Evolutionary conservation across 2,329 filamentous ascomycete species (phyloP).

Genomic region (Scytalidium sp.): DNA sequence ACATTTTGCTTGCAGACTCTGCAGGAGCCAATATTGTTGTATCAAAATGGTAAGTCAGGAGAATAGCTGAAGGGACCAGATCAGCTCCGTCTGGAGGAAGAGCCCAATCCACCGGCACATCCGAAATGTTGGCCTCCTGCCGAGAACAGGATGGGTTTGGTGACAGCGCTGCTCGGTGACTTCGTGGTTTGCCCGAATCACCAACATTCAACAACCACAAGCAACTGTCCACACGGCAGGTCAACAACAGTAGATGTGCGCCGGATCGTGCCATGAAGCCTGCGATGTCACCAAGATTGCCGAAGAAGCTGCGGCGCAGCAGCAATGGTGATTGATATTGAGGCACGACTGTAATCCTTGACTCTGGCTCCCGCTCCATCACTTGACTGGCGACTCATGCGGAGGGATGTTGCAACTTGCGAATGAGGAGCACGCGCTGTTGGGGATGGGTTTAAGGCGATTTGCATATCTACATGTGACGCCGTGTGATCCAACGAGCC

Average conservation of each 20-base stretch:
- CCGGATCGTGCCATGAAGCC: background rate
- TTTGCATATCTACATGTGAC: background rate
- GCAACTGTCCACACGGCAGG: background rate
- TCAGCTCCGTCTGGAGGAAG: background rate
- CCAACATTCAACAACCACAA: background rate
- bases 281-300: background rate
- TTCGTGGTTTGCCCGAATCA: background rate
- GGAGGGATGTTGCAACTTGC: background rate
- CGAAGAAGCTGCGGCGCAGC: background rate
- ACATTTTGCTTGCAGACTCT: no score
- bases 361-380: background rate
- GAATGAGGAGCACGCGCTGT: background rate
- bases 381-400: background rate
- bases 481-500: background rate
- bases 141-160: background rate
- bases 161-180: background rate
- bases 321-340: background rate
- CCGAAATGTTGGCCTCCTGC: background rate
- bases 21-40: no score
- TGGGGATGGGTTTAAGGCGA: background rate
- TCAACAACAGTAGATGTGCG: background rate
- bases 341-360: background rate
- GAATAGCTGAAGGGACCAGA: background rate
- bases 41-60: no score
- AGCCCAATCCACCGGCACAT: background rate